Evolutionary conservation across 768 basidiomycete species (phyloP).

Genomic region (Trametes punicea): DNA sequence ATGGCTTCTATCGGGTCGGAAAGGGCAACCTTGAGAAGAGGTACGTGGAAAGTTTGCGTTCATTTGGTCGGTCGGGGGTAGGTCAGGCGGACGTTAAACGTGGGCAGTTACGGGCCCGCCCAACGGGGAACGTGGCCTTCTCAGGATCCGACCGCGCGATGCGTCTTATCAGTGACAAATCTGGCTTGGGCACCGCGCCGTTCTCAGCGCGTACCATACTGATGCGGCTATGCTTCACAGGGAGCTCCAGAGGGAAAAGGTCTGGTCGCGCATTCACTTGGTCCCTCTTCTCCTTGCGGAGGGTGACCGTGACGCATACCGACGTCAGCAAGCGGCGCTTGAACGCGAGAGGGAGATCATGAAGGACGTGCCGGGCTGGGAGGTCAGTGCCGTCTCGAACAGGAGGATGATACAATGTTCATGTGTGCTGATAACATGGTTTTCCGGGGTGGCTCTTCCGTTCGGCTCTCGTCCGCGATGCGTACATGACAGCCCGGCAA

Average conservation of each 20-base stretch:
- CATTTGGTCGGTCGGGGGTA: constrained; percentile 13
- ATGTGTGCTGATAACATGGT: constrained; percentile 20
- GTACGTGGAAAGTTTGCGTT: constrained; percentile 47
- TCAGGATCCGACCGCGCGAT: constrained; percentile 64
- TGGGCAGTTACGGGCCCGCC: constrained; percentile 55
- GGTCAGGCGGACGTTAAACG: constrained; percentile 70
- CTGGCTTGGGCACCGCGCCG: constrained; percentile 19
- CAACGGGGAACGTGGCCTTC: constrained; percentile 64
- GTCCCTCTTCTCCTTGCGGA: constrained; percentile 91
- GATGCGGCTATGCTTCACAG: constrained; percentile 50
- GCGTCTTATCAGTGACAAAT: constrained; percentile 41
- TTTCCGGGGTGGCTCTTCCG: constrained; percentile 15
- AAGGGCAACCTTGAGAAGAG: constrained; percentile 89
- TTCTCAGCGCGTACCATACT: constrained; percentile 36
- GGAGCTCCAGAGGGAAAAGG: constrained; percentile 89
- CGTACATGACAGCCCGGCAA: constrained; percentile 63
- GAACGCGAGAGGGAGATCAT: constrained; percentile 87
- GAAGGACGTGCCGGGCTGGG: constrained; percentile 92
- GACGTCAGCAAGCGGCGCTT: constrained; percentile 72
- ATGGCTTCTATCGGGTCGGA: constrained; percentile 90
- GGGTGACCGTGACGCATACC: constrained; percentile 85
- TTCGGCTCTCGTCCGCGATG: constrained; percentile 19
- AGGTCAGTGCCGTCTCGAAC: constrained; percentile 59
- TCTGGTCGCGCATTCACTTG: constrained; percentile 94
- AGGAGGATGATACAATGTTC: constrained; percentile 15